phyloP scores from a whole-genome alignment of 2,329 filamentous ascomycete species.

The Diaporthe citriasiana region DNA sequence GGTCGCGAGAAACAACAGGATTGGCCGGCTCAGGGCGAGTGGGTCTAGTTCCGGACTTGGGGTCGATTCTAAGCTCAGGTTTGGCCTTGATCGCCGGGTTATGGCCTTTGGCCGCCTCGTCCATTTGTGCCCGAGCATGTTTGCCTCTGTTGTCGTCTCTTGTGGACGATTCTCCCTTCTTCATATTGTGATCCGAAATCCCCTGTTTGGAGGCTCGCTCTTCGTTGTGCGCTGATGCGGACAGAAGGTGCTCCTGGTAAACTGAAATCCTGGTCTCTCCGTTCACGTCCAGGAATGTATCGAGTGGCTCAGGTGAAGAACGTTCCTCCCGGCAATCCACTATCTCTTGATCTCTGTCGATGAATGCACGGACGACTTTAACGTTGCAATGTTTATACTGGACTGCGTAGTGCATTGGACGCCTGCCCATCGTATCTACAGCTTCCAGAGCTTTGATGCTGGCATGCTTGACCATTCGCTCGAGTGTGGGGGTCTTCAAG shows the following conservation, averaged over 20 bases:
- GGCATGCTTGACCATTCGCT: not conserved
- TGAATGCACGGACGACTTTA: not conserved
- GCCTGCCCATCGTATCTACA: not conserved
- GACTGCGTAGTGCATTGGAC: constrained; percentile 21
- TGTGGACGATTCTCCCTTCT: not conserved
- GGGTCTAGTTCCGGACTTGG: not conserved
- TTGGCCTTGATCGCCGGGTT: not conserved
- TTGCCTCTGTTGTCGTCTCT: not conserved
- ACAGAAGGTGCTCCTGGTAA: not conserved
- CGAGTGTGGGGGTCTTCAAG: rapidly evolving
- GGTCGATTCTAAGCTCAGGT: not conserved
- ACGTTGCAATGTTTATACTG: not conserved
- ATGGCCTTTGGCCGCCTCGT: not conserved
- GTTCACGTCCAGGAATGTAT: not conserved
- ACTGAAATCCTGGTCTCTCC: not conserved
- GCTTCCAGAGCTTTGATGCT: not conserved
- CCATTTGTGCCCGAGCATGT: not conserved
- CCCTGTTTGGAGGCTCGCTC: not conserved
- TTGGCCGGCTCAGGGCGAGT: too few species aligned
- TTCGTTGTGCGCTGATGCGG: not conserved
- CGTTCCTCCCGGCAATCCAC: too few species aligned
- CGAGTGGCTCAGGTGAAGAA: not conserved
- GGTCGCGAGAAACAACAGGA: not conserved
- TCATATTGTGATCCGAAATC: not conserved
- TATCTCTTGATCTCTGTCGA: not conserved